These are phyloP conservation scores for Gloeopeniophorella convolvens DNA, from an alignment of 768 basidiomycete genomes.

Conservation along the genomic window DNA sequence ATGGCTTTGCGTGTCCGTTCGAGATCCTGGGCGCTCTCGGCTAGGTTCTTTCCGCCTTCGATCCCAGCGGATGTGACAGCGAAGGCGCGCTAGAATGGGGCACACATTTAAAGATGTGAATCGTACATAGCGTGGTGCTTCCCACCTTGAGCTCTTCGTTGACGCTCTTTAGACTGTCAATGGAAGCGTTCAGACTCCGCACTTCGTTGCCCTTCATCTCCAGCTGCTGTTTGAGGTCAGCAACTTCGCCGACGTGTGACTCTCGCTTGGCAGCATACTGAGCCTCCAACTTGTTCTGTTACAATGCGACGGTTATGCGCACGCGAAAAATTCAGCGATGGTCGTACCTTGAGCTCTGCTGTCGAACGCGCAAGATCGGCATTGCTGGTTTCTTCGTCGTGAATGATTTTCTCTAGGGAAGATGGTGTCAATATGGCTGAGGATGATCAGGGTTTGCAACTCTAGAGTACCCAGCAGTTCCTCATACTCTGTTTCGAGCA, in stretches of 20 bases:
- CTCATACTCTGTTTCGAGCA: constrained; percentile 91
- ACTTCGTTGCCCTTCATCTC: constrained; percentile 81
- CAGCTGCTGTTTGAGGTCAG: constrained; percentile 84
- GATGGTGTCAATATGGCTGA: constrained; percentile 12
- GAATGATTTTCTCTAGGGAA: constrained; percentile 77
- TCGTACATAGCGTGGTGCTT: too few relatives aligned
- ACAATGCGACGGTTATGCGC: too few relatives aligned
- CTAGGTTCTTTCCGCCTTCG: constrained; percentile 94
- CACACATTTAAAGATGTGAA: constrained; percentile 7
- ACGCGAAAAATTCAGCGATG: constrained; percentile 15
- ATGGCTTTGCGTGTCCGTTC: constrained; percentile 95
- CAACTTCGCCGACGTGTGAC: constrained; percentile 75
- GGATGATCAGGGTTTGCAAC: constrained; percentile 26
- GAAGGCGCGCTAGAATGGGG: constrained; percentile 74
- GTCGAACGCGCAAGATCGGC: constrained; percentile 80
- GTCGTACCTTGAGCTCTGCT: constrained; percentile 77
- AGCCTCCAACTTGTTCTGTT: constrained; percentile 84
- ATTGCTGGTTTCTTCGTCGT: constrained; percentile 82
- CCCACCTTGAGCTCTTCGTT: constrained; percentile 97
- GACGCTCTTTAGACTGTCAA: constrained; percentile 91
- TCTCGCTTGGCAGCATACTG: constrained; percentile 93
- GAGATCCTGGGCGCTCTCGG: constrained; percentile 94
- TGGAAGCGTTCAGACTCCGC: constrained; percentile 72
- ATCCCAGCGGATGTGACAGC: constrained; percentile 96
- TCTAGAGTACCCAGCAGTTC: constrained; percentile 83